phyloP scores from a whole-genome alignment of 352 stramenopile species.

The Phytopythium sindhum region DNA sequence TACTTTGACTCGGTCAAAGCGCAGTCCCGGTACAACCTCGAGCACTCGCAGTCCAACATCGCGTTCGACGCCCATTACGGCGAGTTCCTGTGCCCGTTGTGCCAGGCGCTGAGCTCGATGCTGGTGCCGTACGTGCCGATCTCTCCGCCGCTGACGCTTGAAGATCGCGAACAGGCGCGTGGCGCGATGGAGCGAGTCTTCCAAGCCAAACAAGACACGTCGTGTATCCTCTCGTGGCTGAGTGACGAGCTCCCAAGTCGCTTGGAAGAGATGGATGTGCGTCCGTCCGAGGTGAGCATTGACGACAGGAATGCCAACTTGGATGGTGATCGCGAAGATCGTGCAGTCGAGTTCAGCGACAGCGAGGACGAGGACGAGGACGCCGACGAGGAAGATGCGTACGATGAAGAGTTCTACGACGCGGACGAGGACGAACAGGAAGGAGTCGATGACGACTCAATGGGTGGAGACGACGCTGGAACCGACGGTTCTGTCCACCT shows the following conservation, averaged over 20 bases:
- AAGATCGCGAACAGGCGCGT: conserved; percentile 52
- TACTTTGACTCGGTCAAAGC: conserved; percentile 87
- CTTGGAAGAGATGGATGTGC: conserved; percentile 25
- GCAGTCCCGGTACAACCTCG: conserved; percentile 64
- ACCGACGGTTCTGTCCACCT: not conserved
- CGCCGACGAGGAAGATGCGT: conserved; percentile 2
- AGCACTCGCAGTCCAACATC: conserved; percentile 76
- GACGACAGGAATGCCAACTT: not conserved
- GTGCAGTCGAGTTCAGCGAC: conserved; percentile 14
- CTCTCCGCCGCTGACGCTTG: conserved; percentile 46
- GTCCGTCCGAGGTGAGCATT: not conserved
- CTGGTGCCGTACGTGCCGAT: conserved; percentile 78
- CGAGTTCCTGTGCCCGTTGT: conserved; percentile 90
- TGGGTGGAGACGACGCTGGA: not conserved
- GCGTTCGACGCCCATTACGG: conserved; percentile 82
- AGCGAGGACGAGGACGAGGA: conserved; percentile 25
- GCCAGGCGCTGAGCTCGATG: conserved; percentile 90
- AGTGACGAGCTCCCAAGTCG: conserved; percentile 41
- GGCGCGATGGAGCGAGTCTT: conserved; percentile 74
- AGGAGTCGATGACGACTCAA: conserved; percentile 12
- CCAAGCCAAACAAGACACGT: conserved; percentile 68
- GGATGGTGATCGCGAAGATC: not conserved
- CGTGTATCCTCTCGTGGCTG: conserved; percentile 61
- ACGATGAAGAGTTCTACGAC: not conserved
- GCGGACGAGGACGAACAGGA: not conserved